Percentiles rank a stretch among this genome's conserved stretches.
These are phyloP conservation scores for Circinella umbellata DNA, from an alignment of 371 early-diverging fungal species.

Conservation along the genomic window DNA sequence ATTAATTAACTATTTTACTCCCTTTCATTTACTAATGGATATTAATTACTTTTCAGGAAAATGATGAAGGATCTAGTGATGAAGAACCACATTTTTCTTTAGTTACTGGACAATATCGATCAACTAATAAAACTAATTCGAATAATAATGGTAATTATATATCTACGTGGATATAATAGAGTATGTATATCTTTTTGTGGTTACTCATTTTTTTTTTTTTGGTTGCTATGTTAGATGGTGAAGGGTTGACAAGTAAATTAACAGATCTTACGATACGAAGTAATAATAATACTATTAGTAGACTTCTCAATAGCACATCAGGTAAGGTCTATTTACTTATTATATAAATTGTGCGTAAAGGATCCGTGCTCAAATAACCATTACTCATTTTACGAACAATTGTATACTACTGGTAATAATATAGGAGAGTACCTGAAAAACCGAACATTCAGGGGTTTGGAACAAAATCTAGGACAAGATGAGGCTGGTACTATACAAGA, in stretches of 20 bases:
- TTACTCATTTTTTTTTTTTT: neutral
- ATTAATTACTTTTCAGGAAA: conserved; percentile 25
- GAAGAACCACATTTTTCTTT: conserved; percentile 89
- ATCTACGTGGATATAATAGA: too few species aligned
- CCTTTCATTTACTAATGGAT: neutral
- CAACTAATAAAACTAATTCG: conserved; percentile 39
- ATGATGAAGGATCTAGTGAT: conserved; percentile 60
- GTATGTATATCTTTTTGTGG: too few species aligned
- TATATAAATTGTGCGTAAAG: neutral
- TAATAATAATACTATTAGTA: conserved; percentile 65
- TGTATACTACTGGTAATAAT: conserved; percentile 12
- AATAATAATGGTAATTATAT: conserved; percentile 27
- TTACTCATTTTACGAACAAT: neutral
- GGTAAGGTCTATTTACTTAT: conserved; percentile 37
- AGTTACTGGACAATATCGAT: conserved; percentile 82
- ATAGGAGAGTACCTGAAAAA: conserved; percentile 68
- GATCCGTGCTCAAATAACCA: conserved; percentile 7
- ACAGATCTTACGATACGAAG: conserved; percentile 64
- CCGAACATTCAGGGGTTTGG: conserved; percentile 82
- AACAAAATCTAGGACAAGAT: conserved; percentile 70
- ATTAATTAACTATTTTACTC: neutral
- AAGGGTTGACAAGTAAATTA: conserved; percentile 38
- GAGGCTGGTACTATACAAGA: conserved; percentile 72
- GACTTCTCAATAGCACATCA: conserved; percentile 77
- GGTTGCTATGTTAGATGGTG: conserved; percentile 18